These are phyloP conservation scores for Styphnolobium japonicum DNA, from an alignment of 306 rosid species.

Conservation along the genomic window DNA sequence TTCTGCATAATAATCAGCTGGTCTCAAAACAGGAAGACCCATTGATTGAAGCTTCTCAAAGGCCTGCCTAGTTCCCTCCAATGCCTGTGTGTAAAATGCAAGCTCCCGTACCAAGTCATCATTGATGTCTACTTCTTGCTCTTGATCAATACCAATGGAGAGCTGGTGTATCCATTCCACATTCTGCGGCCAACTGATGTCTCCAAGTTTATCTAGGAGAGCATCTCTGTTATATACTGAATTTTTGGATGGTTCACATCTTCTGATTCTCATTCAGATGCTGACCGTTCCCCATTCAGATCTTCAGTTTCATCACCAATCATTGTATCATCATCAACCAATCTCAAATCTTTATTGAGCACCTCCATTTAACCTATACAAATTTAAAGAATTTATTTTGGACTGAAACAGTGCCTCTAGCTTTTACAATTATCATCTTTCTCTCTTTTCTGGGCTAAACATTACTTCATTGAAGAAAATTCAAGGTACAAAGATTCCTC, in stretches of 20 bases:
- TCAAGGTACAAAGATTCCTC: neutral
- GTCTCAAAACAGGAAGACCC: constrained; percentile 76
- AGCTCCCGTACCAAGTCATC: constrained; percentile 88
- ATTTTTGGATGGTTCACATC: constrained; percentile 64
- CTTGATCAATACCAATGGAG: constrained; percentile 69
- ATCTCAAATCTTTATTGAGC: too few relatives aligned
- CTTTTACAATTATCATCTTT: neutral
- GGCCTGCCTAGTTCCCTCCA: constrained; percentile 79
- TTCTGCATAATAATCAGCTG: constrained; percentile 81
- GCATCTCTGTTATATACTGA: constrained; percentile 69
- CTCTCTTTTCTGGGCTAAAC: neutral
- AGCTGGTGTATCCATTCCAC: constrained; percentile 75
- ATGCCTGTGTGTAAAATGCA: constrained; percentile 76
- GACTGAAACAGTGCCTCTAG: neutral
- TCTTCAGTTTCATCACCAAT: constrained; percentile 26
- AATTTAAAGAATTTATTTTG: neutral
- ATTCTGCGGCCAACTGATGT: constrained; percentile 78
- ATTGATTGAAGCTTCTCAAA: constrained; percentile 67
- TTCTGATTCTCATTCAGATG: constrained; percentile 58
- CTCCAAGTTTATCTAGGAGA: constrained; percentile 81
- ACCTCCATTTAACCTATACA: constrained; percentile 52
- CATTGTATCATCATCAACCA: constrained; percentile 24
- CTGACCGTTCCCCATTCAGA: constrained; percentile 35
- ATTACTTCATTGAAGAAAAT: neutral
- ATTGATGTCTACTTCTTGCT: constrained; percentile 74